Evolutionary conservation across 176 grass and related monocot species (phyloP), one percentile per base, ranked within the genome.

Genomic region (Musa troglodytarum): DNA sequence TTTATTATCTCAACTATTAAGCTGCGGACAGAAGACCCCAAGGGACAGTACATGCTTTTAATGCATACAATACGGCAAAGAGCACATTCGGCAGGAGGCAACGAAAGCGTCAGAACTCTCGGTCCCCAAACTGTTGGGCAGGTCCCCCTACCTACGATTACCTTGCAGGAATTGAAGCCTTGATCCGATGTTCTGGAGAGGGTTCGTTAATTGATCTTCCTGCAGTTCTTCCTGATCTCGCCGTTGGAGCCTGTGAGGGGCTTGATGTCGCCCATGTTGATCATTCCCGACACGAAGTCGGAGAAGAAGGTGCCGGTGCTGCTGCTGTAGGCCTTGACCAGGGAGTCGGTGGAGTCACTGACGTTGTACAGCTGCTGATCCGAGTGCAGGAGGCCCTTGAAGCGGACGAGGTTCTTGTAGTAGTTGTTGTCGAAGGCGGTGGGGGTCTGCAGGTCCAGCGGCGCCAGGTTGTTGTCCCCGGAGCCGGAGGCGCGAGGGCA

Each of bases 161-260:
- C 34, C 34, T 43, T 43, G 34, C 34, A 43, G 34, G 34, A 43
- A 43, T 43, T 43, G 34, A 43, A 43, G 34, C 3, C 34, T 43
- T 43, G 3, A 43, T 43, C 34, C 34, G 3, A 43, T 43, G 34
- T 0, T 43, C 4, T 43, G 34, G 6, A 43, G 34, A 25, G 14
- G 19, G 19, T 49, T 10, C 0, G 65, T 81, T 88, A 72, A 80
- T 92, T 92, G 19, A 75, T 24, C 66, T 23, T 70, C 13, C 49
- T 80, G 79, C 90, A 92, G 11, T 53, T 63, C 19, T 63, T 88
- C 76, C 90, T 89, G 19, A 92, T 85, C 73, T 92, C 87, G 43
- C 74, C 56, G 51, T 72, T 76, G 14, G 80, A 77, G 25, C 82
- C 79, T 0, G 57, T 29, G 0, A 85, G 83, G 11, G 87, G 79